These are phyloP conservation scores for Candida saitoana DNA, from an alignment of 805 yeast genomes.

Conservation along the genomic window DNA sequence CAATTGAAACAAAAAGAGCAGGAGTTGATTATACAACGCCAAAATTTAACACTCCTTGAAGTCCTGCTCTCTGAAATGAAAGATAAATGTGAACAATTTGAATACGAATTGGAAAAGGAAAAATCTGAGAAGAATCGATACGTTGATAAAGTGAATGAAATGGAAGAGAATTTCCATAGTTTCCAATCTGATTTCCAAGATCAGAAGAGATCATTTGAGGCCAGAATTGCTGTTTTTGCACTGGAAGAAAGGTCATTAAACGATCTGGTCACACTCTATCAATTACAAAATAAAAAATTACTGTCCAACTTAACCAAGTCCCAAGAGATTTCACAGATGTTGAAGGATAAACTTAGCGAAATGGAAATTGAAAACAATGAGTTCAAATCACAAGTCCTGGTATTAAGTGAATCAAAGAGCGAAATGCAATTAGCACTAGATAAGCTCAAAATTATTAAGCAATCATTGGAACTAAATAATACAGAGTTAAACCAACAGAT, in stretches of 20 bases:
- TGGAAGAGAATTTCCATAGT: neutral
- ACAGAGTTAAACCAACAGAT: too few relatives aligned
- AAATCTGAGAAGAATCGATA: neutral
- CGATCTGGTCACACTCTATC: neutral
- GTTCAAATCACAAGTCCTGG: neutral
- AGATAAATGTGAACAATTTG: neutral
- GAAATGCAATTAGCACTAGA: too few relatives aligned
- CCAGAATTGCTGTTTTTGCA: neutral
- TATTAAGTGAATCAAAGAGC: too few relatives aligned
- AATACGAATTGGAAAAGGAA: neutral
- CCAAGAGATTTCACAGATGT: neutral
- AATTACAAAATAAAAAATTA: too few relatives aligned
- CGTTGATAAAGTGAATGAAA: neutral
- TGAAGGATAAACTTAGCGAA: neutral
- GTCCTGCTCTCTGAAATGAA: neutral
- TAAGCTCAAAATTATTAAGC: too few relatives aligned
- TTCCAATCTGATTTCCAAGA: neutral
- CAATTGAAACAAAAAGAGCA: neutral
- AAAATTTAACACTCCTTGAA: neutral
- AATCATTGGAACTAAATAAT: too few relatives aligned
- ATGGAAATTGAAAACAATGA: neutral
- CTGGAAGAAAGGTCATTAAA: neutral
- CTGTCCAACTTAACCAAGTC: neutral
- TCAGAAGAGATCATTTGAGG: neutral
- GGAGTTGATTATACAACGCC: neutral